Base-by-base conservation (phyloP, 2,329 filamentous ascomycete genomes). In the Hypoxylon sp. region DNA sequence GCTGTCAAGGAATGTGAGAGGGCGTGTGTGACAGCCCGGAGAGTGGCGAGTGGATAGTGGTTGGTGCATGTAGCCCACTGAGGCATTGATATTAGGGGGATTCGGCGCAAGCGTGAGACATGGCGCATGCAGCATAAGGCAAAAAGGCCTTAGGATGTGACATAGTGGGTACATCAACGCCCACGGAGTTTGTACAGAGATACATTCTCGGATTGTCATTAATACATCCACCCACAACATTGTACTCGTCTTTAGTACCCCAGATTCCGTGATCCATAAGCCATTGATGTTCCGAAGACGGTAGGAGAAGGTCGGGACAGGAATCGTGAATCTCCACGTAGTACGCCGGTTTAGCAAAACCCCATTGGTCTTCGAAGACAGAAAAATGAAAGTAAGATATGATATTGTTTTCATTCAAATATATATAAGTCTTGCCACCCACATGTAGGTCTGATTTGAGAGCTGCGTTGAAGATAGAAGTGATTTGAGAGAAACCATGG, bases 331-430 rank as follows among this genome's bases (percentile, higher is more conserved):
- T 33, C 51, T 54, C 39, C 39, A 9, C 33, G 19, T 54, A 33
- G 51, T 42, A 19, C 26, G 33, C 51, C 26, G 33, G 51, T 26
- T 54, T n/a, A 42, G 51, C 39, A 42, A 26, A 11, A 22, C 5
- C 10, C n/a, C 4, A n/a, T 54, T 54, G 19, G 33, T 19, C 2
- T 24, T 10, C 17, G 19, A n/a, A 8, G 51, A 42, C 17, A 4
- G 4, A 24, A n/a, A 19, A 35, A 26, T 42, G 51, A 54, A 54
- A 42, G 33, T 54, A 42, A 54, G 51, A 54, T 22, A 29, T 35
- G 37, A 22, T 42, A 31, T 26, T 29, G 10, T 55, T 37, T 37
- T 37, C 13, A 37, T n/a, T 37, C 35, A 31, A 31, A 6, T 37
- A 37, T 37, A 37, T 37, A 37, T 37, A 37, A 10, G 14, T 13